A percentile compares a stretch with the other conserved stretches of the same genome.
Conservation (phyloP, 306 rosid species). For the Sindora glabra region DNA sequence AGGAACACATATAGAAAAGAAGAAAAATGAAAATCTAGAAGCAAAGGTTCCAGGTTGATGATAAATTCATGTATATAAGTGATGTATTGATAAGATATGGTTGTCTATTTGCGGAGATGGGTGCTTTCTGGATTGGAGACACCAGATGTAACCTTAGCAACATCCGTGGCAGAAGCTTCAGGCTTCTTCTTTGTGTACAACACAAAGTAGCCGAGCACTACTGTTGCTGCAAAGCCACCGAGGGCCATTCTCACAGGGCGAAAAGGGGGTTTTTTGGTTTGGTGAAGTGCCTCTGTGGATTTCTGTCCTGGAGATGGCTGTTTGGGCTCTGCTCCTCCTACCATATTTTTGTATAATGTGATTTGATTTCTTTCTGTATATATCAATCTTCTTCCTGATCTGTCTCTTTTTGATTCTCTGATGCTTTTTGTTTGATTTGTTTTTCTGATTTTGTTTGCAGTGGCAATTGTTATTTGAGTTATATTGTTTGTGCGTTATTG, state of each 20-base stretch:
- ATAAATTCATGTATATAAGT: too few species aligned
- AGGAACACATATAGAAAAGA: neutral
- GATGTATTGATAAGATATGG: neutral
- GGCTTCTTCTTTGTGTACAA: conserved; percentile 63
- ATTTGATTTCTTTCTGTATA: too few species aligned
- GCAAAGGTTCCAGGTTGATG: neutral
- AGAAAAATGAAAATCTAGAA: neutral
- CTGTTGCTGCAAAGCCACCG: conserved; percentile 42
- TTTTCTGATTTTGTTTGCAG: too few species aligned
- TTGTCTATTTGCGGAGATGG: conserved; percentile 17
- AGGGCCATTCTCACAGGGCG: conserved; percentile 50
- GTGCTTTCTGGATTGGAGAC: conserved; percentile 24
- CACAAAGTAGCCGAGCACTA: conserved; percentile 37
- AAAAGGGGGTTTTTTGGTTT: conserved; percentile 27
- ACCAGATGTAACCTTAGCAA: conserved; percentile 50
- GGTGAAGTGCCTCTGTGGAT: conserved; percentile 43
- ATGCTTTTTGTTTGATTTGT: too few species aligned
- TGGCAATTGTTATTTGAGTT: too few species aligned
- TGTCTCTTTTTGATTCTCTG: too few species aligned
- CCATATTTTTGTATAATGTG: too few species aligned
- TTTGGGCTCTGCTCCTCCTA: too few species aligned
- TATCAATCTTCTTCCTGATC: too few species aligned
- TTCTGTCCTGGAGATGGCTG: conserved; percentile 14
- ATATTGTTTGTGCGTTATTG: neutral
- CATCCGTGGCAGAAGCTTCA: conserved; percentile 57